A percentile compares a stretch with the other conserved stretches of the same genome.
These are phyloP conservation scores for Dictyostelium purpureum DNA, from an alignment of 78 protist genomes.

Conservation along the genomic window DNA sequence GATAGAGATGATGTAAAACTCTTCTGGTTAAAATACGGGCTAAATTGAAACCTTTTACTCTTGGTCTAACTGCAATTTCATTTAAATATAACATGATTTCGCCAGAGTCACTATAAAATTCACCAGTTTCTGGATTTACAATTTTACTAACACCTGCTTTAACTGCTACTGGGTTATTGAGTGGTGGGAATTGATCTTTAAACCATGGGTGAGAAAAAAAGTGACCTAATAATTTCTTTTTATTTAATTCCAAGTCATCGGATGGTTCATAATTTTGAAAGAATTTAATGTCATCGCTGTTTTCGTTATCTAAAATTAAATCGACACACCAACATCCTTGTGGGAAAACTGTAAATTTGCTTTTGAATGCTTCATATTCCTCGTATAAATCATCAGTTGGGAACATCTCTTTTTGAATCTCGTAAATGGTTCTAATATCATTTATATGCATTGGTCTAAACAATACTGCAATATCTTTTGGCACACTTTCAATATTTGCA, in stretches of 20 bases:
- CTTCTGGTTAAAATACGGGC: conserved; percentile 4
- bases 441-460: conserved; percentile 50
- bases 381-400: conserved; percentile 50
- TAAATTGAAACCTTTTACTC: conserved; percentile 21
- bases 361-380: conserved; percentile 22
- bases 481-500: background rate
- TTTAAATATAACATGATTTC: background rate
- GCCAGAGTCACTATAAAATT: background rate
- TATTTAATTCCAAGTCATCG: background rate
- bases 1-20: background rate
- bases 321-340: conserved; percentile 47
- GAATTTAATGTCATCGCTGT: background rate
- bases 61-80: conserved; percentile 35
- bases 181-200: conserved; percentile 39
- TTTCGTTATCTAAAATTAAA: background rate
- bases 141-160: background rate
- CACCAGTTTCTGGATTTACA: background rate
- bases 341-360: conserved; percentile 15
- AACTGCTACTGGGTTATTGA: background rate
- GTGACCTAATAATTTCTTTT: conserved; percentile 16
- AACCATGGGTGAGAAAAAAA: conserved; percentile 42
- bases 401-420: conserved; percentile 36
- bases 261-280: background rate
- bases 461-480: background rate
- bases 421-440: conserved; percentile 17